Base-by-base conservation (phyloP, 75 land plant genomes). In the Selaginella tamariscina region DNA sequence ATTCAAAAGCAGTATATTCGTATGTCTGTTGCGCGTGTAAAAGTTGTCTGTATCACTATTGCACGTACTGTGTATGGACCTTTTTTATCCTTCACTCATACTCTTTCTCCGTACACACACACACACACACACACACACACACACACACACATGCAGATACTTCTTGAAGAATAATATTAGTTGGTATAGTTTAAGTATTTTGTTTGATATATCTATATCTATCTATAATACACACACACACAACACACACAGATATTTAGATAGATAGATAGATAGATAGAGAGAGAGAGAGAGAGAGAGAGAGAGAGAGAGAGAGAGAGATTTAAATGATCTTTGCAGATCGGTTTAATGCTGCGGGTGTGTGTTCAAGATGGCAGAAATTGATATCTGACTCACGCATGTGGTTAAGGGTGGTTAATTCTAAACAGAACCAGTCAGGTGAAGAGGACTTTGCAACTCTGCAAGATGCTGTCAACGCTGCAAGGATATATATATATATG, bases 331-430 rank as follows among this genome's bases (percentile, higher is more conserved):
- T 62, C 72, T 69, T 75, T 81, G 83, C 88, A 95, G 99, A 95
- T 76, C 75, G 99, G 72, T 84, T 83, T 77, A 90, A 85, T 81
- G 87, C 87, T 21, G 96, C 96, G 75, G 80, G 85, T 59, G 99
- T 90, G 77, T 87, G 99, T 83, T 77, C 79, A 79, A 83, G 99
- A 78, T 95, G 99, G 99, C 73, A 75, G 32, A 72, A 72, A 65
- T 66, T 95, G 73, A 88, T 86, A 32, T 85, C 85, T 55, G 97
- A 95, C 54, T 82, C 88, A 64, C 85, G 84, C 8, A 68, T 85
- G 64, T 95, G 96, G 96, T 72, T 95, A 30, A 82, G 84, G 28
- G 96, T 90, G 1, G 56, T 72, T 1, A 82, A 69, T 62, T 74
- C 70, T 30, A 0, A 66, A 0, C 56, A 56, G 20, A 70, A 79